Conservation (phyloP, 106 monocot genomes). For the Hemerocallis citrina region DNA sequence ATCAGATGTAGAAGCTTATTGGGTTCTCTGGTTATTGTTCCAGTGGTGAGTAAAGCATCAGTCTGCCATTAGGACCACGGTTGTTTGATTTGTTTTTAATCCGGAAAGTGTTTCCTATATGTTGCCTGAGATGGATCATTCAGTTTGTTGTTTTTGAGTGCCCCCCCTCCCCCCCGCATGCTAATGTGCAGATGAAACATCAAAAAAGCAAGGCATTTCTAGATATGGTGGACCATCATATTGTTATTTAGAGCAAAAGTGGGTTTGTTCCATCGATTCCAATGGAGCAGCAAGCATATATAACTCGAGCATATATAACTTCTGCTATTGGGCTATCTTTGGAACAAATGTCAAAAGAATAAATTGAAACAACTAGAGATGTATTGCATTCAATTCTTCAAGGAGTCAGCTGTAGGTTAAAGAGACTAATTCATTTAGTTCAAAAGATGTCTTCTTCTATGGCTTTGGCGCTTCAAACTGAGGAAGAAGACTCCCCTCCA, state of each 20-base stretch:
- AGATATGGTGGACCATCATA: slow-evolving; percentile 36
- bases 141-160: slow-evolving; percentile 73
- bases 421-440: too few species aligned
- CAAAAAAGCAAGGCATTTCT: slow-evolving; percentile 39
- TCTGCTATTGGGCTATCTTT: slow-evolving; percentile 80
- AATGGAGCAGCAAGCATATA: slow-evolving; percentile 98
- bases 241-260: slow-evolving; percentile 63
- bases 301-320: slow-evolving; percentile 56
- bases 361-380: slow-evolving; percentile 70
- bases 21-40: slow-evolving; percentile 78
- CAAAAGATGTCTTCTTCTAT: too few species aligned
- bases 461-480: too few species aligned
- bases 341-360: slow-evolving; percentile 74
- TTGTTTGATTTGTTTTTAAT: slow-evolving; percentile 81
- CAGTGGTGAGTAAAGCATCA: slow-evolving; percentile 30
- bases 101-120: slow-evolving; percentile 81
- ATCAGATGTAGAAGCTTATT: slow-evolving; percentile 74
- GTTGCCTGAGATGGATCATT: slow-evolving; percentile 96
- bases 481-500: too few species aligned
- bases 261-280: slow-evolving; percentile 79
- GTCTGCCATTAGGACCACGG: slow-evolving; percentile 52
- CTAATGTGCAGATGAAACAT: slow-evolving; percentile 7
- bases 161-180: slow-evolving; percentile 45
- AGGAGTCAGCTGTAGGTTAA: slow-evolving; percentile 99
- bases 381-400: slow-evolving; percentile 79